Evolutionary conservation across 2,329 filamentous ascomycete genomes (phyloP).

Genomic region (Aspergillus oerlinghausenensis): DNA sequence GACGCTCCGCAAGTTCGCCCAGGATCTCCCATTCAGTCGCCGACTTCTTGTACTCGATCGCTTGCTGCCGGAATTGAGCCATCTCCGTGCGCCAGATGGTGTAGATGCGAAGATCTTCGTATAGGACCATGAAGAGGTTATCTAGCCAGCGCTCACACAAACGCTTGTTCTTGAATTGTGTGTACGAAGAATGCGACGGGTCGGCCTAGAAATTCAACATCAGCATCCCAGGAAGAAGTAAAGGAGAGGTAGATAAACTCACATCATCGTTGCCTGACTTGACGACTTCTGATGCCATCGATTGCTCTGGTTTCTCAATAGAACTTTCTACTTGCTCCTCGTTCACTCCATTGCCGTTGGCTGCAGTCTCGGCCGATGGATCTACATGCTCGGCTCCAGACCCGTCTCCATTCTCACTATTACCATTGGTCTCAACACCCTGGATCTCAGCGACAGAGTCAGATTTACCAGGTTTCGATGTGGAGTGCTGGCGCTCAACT

Average conservation of each 20-base stretch:
- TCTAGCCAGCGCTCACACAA: conserved; percentile 97
- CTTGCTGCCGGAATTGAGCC: conserved; percentile 88
- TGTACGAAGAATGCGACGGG: conserved; percentile 67
- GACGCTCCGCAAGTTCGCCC: conserved; percentile 81
- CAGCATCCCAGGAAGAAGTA: neutral
- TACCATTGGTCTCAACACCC: conserved; percentile 34
- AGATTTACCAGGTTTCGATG: conserved; percentile 13
- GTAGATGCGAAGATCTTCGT: conserved; percentile 95
- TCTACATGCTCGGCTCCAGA: conserved; percentile 26
- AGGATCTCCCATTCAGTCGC: conserved; percentile 98
- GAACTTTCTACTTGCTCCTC: conserved; percentile 31
- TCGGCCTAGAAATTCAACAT: conserved; percentile 46
- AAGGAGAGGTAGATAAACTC: conserved; percentile 24
- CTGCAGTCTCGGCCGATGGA: conserved; percentile 19
- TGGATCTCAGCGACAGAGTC: conserved; percentile 36
- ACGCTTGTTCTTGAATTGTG: conserved; percentile 93
- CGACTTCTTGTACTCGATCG: conserved; percentile 93
- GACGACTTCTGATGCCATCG: conserved; percentile 69
- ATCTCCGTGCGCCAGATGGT: conserved; percentile 99
- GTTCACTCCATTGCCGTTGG: conserved; percentile 29
- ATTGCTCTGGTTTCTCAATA: conserved; percentile 75
- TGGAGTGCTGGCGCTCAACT: conserved; percentile 55
- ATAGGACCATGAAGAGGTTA: conserved; percentile 98
- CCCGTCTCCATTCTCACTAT: conserved; percentile 24
- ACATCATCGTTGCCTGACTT: conserved; percentile 72